phyloP scores from a whole-genome alignment of 2,329 filamentous ascomycete species.

The Podosphaera leucotricha region DNA sequence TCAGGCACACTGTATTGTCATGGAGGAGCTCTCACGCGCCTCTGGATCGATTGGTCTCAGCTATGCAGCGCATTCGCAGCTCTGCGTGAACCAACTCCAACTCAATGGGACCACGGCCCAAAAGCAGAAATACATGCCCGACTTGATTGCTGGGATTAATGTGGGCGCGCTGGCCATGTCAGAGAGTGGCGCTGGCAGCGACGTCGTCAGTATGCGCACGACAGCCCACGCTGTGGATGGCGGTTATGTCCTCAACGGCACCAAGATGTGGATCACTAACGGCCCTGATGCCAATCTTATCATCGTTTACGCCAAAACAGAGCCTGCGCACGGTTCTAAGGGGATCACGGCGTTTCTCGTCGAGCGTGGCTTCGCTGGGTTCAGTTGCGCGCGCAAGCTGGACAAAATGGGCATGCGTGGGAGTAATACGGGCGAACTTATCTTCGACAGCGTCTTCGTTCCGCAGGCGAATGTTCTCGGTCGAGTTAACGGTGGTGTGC shows the following conservation, averaged over 20 bases:
- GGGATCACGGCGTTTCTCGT: conserved; percentile 93
- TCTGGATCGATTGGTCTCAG: conserved; percentile 67
- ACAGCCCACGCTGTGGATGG: conserved; percentile 60
- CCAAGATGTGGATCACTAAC: conserved; percentile 97
- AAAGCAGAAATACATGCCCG: conserved; percentile 60
- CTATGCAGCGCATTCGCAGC: conserved; percentile 86
- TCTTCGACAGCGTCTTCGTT: conserved; percentile 80
- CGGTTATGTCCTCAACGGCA: conserved; percentile 56
- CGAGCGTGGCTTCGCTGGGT: conserved; percentile 43
- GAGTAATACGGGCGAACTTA: conserved; percentile 82
- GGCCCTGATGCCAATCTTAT: conserved; percentile 82
- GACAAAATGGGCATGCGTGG: conserved; percentile 98
- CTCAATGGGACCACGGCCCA: conserved; percentile 64
- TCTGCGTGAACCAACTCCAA: conserved; percentile 91
- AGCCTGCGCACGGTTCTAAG: conserved; percentile 55
- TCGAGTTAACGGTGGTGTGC: conserved; percentile 55
- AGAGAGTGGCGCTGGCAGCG: conserved; percentile 71
- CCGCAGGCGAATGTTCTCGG: conserved; percentile 65
- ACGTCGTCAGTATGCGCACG: conserved; percentile 91
- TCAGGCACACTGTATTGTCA: conserved; percentile 83
- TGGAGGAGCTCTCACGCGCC: conserved; percentile 84
- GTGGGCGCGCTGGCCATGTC: conserved; percentile 88
- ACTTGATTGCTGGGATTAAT: conserved; percentile 53
- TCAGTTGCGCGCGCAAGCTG: conserved; percentile 70
- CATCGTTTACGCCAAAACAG: conserved; percentile 92